phyloP scores from a whole-genome alignment of 768 basidiomycete species.

The Suillus ampliporus region DNA sequence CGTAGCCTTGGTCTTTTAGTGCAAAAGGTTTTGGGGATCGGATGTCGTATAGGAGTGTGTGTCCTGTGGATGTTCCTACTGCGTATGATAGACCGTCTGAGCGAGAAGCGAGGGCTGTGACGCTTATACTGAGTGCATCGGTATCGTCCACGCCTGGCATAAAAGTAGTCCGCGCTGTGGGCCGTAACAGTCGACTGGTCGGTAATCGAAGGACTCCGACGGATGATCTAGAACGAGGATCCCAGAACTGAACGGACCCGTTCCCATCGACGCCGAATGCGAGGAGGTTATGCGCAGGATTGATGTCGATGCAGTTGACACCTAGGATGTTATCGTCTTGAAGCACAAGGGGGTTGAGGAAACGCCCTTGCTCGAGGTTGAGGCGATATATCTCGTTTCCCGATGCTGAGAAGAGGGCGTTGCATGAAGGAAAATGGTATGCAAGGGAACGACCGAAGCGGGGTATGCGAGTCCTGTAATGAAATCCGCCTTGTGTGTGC shows the following conservation, averaged over 20 bases:
- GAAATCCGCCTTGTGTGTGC: conserved; percentile 92
- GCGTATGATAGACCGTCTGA: conserved; percentile 93
- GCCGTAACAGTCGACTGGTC: conserved; percentile 51
- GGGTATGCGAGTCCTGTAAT: conserved; percentile 93
- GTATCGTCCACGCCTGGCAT: conserved; percentile 43
- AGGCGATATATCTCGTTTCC: conserved; percentile 91
- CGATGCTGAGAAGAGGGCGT: conserved; percentile 83
- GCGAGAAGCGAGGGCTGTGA: conserved; percentile 87
- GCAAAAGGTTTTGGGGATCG: conserved; percentile 84
- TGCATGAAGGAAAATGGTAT: conserved; percentile 94
- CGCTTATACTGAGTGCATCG: conserved; percentile 49
- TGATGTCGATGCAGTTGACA: conserved; percentile 91
- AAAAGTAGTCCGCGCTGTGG: conserved; percentile 37
- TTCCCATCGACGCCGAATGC: conserved; percentile 88
- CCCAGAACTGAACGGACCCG: conserved; percentile 95
- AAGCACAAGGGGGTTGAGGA: conserved; percentile 80
- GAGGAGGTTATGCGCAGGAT: conserved; percentile 89
- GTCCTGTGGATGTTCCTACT: conserved; percentile 93
- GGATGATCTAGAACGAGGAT: conserved; percentile 79
- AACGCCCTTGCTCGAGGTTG: conserved; percentile 94
- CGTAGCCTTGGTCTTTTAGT: conserved; percentile 96
- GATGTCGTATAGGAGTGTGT: conserved; percentile 93
- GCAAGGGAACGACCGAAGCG: conserved; percentile 90
- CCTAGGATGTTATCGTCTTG: conserved; percentile 69
- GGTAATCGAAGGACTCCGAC: conserved; percentile 77